Evolutionary conservation across 2,329 filamentous ascomycete genomes (phyloP).

Genomic region (Microsporum canis): DNA sequence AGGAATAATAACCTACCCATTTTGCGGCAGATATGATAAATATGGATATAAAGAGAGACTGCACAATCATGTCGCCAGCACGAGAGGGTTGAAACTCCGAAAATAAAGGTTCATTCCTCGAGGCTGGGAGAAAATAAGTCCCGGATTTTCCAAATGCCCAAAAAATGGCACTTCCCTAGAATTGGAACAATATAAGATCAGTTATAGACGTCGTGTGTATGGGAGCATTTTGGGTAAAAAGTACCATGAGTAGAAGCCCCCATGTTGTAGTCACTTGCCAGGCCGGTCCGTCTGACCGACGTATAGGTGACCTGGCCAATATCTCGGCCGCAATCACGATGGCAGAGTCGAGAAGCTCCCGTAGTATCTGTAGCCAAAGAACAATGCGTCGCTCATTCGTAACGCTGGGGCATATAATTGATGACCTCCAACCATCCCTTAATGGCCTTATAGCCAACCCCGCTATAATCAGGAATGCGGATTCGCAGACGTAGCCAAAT

Average conservation of each 20-base stretch:
- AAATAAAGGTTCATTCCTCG: slow-evolving; percentile 5
- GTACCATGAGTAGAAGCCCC: slow-evolving; percentile 12
- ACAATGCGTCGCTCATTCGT: slow-evolving; percentile 25
- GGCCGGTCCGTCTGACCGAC: neutral
- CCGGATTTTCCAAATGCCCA: slow-evolving; percentile 5
- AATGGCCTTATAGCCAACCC: slow-evolving; percentile 29
- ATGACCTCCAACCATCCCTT: slow-evolving; percentile 31
- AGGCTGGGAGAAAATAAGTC: slow-evolving; percentile 5
- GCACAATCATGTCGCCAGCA: slow-evolving; percentile 25
- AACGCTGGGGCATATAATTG: slow-evolving; percentile 39
- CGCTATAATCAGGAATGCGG: slow-evolving; percentile 29
- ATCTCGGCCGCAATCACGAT: slow-evolving; percentile 27
- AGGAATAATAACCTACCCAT: slow-evolving; percentile 24
- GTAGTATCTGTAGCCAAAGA: slow-evolving; percentile 29
- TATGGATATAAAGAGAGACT: slow-evolving; percentile 26
- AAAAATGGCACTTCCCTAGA: slow-evolving; percentile 7
- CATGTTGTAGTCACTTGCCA: slow-evolving; percentile 11
- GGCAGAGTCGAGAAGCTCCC: slow-evolving; percentile 31
- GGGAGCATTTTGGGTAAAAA: neutral
- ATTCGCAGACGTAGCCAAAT: slow-evolving; percentile 30
- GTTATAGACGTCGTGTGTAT: neutral
- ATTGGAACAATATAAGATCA: neutral
- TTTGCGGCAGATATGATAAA: slow-evolving; percentile 29
- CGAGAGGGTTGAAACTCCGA: neutral
- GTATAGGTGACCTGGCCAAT: slow-evolving; percentile 10